Evolutionary conservation across 129 eudicot genomes (phyloP).

Genomic region (Scalesia atractyloides): DNA sequence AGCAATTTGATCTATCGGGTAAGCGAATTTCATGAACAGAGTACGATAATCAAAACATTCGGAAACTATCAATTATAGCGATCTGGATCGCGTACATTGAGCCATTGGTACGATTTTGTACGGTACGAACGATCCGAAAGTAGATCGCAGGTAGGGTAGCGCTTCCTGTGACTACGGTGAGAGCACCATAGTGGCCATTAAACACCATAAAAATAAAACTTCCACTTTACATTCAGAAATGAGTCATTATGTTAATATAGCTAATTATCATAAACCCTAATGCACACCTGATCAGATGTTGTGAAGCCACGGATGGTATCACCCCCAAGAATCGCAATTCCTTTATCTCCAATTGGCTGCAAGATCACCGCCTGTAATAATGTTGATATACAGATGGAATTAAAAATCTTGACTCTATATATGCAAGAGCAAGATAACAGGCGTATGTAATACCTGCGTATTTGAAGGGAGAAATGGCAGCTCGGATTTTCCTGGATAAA

Average conservation of each 20-base stretch:
- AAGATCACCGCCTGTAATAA: slow-evolving; percentile 78
- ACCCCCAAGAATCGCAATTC: slow-evolving; percentile 87
- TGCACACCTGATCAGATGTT: slow-evolving; percentile 85
- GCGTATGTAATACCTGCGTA: slow-evolving; percentile 63
- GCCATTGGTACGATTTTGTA: too few species aligned
- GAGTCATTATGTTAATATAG: slow-evolving; percentile 2
- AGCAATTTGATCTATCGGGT: too few species aligned
- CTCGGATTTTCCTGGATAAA: slow-evolving; percentile 93
- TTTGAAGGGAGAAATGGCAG: slow-evolving; percentile 91
- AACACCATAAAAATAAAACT: not conserved
- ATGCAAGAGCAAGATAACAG: slow-evolving; percentile 1
- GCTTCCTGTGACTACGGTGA: too few species aligned
- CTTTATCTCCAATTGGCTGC: slow-evolving; percentile 92
- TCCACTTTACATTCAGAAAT: not conserved
- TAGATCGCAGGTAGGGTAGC: too few species aligned
- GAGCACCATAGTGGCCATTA: not conserved
- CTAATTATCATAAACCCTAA: slow-evolving; percentile 18
- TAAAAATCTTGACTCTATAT: slow-evolving; percentile 1
- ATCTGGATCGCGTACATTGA: too few species aligned
- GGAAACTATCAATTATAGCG: too few species aligned
- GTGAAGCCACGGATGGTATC: slow-evolving; percentile 97
- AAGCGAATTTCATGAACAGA: too few species aligned
- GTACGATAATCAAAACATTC: too few species aligned
- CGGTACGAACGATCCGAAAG: too few species aligned
- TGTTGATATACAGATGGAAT: slow-evolving; percentile 12